phyloP scores from a whole-genome alignment of 306 rosid genomes.

The Hippophae tibetana region DNA sequence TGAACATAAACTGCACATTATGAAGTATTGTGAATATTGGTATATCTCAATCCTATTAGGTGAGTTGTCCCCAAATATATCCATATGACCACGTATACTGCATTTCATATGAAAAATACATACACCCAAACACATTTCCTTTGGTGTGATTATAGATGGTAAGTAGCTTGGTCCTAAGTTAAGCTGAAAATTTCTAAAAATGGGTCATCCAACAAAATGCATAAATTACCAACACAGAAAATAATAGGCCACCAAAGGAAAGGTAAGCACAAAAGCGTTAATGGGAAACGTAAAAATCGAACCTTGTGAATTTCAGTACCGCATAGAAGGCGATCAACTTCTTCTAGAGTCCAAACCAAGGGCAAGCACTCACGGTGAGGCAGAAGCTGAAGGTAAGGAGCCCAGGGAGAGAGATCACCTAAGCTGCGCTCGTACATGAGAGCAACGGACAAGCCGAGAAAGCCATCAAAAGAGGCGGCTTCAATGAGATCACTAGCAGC shows the following conservation, averaged over 20 bases:
- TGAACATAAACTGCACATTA: no score
- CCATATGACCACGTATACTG: no score
- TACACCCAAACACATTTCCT: no score
- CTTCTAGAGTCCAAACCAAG: slow-evolving; percentile 54
- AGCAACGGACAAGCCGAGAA: slow-evolving; percentile 55
- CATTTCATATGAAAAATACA: no score
- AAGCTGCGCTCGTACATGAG: slow-evolving; percentile 81
- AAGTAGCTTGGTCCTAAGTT: no score
- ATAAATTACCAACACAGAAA: neutral
- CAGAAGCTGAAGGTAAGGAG: slow-evolving; percentile 61
- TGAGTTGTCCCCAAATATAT: no score
- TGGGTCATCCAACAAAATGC: neutral
- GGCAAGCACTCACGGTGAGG: slow-evolving; percentile 58
- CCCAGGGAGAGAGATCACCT: slow-evolving; percentile 53
- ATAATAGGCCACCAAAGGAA: slow-evolving; percentile 22
- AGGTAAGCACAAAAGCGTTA: neutral
- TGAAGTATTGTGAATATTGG: no score
- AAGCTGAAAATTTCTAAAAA: neutral
- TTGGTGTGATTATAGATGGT: no score
- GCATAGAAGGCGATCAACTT: slow-evolving; percentile 40
- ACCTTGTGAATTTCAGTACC: slow-evolving; percentile 89
- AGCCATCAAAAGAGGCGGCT: slow-evolving; percentile 40
- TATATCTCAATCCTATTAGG: no score
- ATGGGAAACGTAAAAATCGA: neutral
- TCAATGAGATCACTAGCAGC: slow-evolving; percentile 47